Evolutionary conservation across 345 rosid species (phyloP), one percentile per base, ranked within the genome.

Genomic region (Schrenkiella parvula): DNA sequence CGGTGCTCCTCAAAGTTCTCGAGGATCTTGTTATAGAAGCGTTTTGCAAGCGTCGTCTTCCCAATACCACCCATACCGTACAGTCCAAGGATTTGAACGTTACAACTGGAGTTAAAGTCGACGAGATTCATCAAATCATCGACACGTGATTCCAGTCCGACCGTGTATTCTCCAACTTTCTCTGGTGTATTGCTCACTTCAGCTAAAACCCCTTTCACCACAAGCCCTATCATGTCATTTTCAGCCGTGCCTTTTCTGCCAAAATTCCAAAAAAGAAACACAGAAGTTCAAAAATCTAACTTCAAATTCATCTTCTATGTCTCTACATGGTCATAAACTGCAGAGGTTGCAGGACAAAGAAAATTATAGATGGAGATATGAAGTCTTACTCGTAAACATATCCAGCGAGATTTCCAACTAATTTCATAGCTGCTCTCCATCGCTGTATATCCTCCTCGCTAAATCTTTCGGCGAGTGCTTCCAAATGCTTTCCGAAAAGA

Each of bases 161-260:
- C 77, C 4, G 37, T 60, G 63, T n/a, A 57, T 2, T 59, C 72
- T 34, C 86, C 86, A 7, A 87, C 79, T 35, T 41, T 81, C 52
- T 85, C 47, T 2, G 89, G 90, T 17, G 86, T 75, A 59, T 80
- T 87, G 43, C 72, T 77, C 78, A 85, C 0, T 55, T 86, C 73
- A 62, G 62, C 57, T 78, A 81, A 64, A 69, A 88, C 82, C 22
- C 64, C 80, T 38, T 75, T 72, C 60, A 82, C 86, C 53, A 90
- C 21, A 35, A 11, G 51, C 47, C 22, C 69, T 64, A 86, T 73
- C 53, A 81, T 22, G 4, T 25, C 63, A 44, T 65, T 68, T 15
- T 62, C 73, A 1, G 15, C 4, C 4, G 25, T 6, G 3, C 11
- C 48, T 1, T 71, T 0, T 14, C 68, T 64, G 55, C 38, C 9